Evolutionary conservation across 2,329 filamentous ascomycete genomes (phyloP).

Genomic region (Talaromyces marneffei): DNA sequence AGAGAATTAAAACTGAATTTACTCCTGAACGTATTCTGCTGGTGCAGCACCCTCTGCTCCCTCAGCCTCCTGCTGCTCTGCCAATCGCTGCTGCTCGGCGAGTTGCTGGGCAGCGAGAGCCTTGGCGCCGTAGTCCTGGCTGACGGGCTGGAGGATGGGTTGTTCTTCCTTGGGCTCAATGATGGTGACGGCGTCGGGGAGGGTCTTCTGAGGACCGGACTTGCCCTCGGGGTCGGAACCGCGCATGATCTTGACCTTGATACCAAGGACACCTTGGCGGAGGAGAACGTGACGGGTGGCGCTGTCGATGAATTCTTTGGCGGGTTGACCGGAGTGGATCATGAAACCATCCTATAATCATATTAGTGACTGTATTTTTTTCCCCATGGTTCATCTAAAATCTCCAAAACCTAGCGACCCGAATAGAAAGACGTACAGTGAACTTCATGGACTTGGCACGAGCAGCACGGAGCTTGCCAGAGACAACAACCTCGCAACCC

Average conservation of each 20-base stretch:
- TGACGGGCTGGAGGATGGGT: slow-evolving; percentile 87
- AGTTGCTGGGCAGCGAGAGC: slow-evolving; percentile 57
- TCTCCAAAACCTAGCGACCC: too few species aligned
- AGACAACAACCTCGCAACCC: slow-evolving; percentile 99
- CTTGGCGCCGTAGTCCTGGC: slow-evolving; percentile 99
- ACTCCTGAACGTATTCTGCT: slow-evolving; percentile 45
- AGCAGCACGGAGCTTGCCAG: slow-evolving; percentile 96
- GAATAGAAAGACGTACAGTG: slow-evolving; percentile 60
- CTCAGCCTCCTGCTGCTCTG: slow-evolving; percentile 52
- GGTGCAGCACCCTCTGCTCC: slow-evolving; percentile 39
- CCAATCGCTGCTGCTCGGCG: slow-evolving; percentile 51
- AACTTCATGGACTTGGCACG: slow-evolving; percentile 99
- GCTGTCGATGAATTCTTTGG: slow-evolving; percentile 98
- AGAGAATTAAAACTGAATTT: slow-evolving; percentile 26
- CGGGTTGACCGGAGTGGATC: slow-evolving; percentile 99
- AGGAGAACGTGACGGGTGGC: slow-evolving; percentile 99
- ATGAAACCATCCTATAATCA: slow-evolving; percentile 81
- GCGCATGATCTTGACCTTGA: slow-evolving; percentile 99
- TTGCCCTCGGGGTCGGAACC: slow-evolving; percentile 99
- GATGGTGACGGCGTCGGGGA: slow-evolving; percentile 97
- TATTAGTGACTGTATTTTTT: background rate
- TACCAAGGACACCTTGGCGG: slow-evolving; percentile 98
- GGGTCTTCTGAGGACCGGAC: slow-evolving; percentile 91
- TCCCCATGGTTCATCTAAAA: background rate
- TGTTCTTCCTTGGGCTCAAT: slow-evolving; percentile 99